phyloP scores from a whole-genome alignment of 257 asterid genomes.

The Coffea canephora region DNA sequence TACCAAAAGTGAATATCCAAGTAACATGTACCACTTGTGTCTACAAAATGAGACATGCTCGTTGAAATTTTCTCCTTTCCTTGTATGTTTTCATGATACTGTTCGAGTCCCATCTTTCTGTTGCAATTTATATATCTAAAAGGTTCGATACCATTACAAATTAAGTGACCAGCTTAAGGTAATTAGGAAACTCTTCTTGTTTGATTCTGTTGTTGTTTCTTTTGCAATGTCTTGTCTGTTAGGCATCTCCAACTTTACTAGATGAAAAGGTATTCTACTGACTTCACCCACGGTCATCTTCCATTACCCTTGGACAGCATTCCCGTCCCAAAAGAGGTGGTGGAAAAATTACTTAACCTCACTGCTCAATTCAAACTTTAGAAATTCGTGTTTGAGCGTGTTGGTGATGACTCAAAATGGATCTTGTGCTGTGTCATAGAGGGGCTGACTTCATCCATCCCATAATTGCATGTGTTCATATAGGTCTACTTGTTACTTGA shows the following conservation, averaged over 20 bases:
- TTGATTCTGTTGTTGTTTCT: background rate
- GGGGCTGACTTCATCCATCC: too few species aligned
- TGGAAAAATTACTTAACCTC: too few species aligned
- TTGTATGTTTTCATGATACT: background rate
- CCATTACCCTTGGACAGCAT: background rate
- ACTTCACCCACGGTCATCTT: background rate
- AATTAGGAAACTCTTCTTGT: background rate
- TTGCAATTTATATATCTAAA: too few species aligned
- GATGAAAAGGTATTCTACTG: background rate
- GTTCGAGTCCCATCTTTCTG: background rate
- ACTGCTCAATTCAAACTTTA: background rate
- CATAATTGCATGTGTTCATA: background rate
- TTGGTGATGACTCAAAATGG: too few species aligned
- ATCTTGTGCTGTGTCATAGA: too few species aligned
- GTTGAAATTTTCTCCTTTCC: background rate
- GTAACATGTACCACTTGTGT: background rate
- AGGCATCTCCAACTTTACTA: background rate
- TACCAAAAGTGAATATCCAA: background rate
- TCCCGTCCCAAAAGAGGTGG: background rate
- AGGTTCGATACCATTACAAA: too few species aligned
- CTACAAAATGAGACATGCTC: background rate
- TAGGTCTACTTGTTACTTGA: background rate
- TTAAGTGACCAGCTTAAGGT: background rate
- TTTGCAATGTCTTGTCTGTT: background rate
- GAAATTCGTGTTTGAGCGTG: too few species aligned